A percentile compares a stretch with the other conserved stretches of the same genome.
Conservation (phyloP, 2,329 filamentous ascomycete genomes). For the Trichoderma koningiopsis region DNA sequence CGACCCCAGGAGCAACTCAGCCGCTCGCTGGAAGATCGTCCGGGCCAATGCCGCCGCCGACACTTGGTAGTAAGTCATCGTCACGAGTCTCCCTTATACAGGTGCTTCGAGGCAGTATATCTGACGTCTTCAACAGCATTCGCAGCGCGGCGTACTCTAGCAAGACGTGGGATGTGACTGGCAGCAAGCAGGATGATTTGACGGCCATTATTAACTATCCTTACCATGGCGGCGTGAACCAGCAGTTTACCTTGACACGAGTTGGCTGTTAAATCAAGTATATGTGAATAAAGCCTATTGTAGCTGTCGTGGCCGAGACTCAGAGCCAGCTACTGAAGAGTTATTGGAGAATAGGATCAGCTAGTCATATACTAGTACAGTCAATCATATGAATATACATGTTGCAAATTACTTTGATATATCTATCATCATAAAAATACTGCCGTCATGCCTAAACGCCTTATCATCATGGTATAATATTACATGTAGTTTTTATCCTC, state of each 20-base stretch:
- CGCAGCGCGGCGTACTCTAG: background rate
- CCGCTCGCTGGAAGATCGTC: background rate
- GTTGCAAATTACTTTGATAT: background rate
- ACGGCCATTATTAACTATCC: constrained; percentile 13
- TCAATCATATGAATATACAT: background rate
- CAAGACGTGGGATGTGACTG: constrained; percentile 2
- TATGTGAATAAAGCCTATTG: background rate
- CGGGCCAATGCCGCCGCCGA: background rate
- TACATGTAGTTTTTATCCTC: constrained; percentile 43
- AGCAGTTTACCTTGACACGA: constrained; percentile 9
- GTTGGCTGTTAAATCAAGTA: background rate
- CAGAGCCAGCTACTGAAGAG: background rate
- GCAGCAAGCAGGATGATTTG: background rate
- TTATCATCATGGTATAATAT: background rate
- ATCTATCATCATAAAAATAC: background rate
- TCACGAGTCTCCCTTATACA: too few relatives aligned
- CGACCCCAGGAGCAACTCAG: background rate
- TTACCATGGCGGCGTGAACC: background rate
- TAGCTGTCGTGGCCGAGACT: background rate
- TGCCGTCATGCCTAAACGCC: background rate
- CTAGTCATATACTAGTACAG: background rate
- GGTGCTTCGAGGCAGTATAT: background rate
- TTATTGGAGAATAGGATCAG: background rate
- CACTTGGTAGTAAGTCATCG: background rate
- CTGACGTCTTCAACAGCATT: background rate